Conservation (phyloP, 768 basidiomycete genomes). For the Tulasnella sp. region DNA sequence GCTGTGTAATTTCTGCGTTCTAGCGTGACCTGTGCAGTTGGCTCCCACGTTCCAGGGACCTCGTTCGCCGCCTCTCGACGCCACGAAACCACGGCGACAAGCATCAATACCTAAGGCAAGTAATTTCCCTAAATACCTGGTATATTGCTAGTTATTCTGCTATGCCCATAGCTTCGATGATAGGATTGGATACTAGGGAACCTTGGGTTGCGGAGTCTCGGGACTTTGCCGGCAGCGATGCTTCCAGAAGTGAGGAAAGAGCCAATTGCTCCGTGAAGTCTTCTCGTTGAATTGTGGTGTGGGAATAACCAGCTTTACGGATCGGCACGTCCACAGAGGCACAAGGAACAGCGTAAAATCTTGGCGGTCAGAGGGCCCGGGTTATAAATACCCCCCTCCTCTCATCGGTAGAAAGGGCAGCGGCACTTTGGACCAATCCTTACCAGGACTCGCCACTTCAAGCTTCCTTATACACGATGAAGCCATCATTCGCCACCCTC, state of each 20-base stretch:
- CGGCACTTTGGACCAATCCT: neutral
- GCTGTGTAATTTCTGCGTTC: neutral
- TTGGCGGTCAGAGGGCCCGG: neutral
- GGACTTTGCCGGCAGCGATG: neutral
- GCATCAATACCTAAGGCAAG: neutral
- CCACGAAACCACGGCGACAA: neutral
- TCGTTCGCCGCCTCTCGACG: neutral
- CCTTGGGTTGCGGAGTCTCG: neutral
- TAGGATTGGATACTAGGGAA: neutral
- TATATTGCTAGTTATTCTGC: no score
- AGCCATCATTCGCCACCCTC: neutral
- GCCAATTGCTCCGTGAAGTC: neutral
- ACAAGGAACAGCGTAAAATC: neutral
- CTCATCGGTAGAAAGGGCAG: neutral
- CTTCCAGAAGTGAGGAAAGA: neutral
- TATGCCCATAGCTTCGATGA: neutral
- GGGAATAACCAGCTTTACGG: neutral
- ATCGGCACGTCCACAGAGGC: neutral
- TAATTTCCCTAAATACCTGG: no score
- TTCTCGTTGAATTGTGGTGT: neutral
- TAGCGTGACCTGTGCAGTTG: neutral
- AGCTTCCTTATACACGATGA: neutral
- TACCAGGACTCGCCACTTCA: neutral
- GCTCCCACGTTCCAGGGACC: neutral
- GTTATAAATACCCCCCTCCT: conserved; percentile 1